Conservation (phyloP, 2,329 filamentous ascomycete genomes). For the Fusarium palustre region DNA sequence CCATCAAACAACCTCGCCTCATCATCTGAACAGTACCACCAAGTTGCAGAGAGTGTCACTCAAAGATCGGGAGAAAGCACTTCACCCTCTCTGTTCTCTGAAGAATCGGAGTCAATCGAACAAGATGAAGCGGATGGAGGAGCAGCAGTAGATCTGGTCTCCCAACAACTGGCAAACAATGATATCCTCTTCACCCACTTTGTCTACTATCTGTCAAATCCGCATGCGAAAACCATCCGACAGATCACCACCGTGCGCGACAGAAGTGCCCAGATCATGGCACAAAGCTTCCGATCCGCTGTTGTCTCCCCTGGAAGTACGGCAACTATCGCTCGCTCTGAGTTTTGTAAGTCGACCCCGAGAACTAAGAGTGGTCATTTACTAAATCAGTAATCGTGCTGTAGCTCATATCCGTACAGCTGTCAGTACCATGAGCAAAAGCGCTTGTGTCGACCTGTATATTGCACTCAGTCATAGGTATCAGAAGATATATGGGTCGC, state of each 20-base stretch:
- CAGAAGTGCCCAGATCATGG: neutral
- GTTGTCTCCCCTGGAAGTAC: fast-evolving
- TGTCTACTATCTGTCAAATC: neutral
- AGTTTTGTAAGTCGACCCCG: neutral
- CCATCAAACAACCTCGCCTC: too few relatives aligned
- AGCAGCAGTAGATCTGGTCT: too few relatives aligned
- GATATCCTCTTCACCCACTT: neutral
- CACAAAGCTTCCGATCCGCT: neutral
- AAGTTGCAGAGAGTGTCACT: neutral
- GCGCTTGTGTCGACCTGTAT: neutral
- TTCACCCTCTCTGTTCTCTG: neutral
- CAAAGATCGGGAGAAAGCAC: neutral
- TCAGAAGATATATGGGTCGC: too few relatives aligned
- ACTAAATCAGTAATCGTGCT: neutral
- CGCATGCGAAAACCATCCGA: neutral
- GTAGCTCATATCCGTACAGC: neutral
- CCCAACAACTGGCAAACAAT: neutral
- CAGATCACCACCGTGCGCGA: neutral
- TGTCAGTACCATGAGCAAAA: neutral
- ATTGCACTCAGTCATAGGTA: neutral
- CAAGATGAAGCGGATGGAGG: neutral
- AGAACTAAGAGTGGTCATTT: neutral
- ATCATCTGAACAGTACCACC: neutral
- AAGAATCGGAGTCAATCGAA: neutral
- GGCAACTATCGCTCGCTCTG: neutral